Conservation (phyloP, 257 asterid genomes). For the Handroanthus guayacan region DNA sequence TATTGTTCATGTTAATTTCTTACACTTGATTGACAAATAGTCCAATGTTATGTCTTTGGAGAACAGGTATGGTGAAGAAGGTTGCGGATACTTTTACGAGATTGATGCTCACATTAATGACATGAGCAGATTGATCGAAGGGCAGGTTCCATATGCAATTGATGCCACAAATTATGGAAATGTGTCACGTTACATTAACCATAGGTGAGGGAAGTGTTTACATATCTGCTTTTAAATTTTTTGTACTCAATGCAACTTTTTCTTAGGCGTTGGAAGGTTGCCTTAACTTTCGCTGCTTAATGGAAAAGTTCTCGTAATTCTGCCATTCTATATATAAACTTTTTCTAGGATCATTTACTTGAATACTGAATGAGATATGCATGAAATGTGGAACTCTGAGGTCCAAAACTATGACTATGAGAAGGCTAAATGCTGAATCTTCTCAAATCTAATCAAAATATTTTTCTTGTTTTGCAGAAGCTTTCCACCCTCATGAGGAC, state of each 20-base stretch:
- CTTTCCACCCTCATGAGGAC: neutral
- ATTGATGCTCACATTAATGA: slow-evolving; percentile 75
- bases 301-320: neutral
- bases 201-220: slow-evolving; percentile 64
- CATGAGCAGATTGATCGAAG: slow-evolving; percentile 88
- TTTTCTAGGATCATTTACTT: neutral
- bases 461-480: neutral
- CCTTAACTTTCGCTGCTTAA: slow-evolving; percentile 5
- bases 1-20: neutral
- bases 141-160: slow-evolving; percentile 71
- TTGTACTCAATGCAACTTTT: neutral
- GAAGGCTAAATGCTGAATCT: slow-evolving; percentile 8
- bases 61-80: slow-evolving; percentile 67
- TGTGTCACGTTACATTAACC: slow-evolving; percentile 95
- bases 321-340: neutral
- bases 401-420: slow-evolving; percentile 11
- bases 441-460: neutral
- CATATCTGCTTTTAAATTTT: neutral
- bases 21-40: slow-evolving; percentile 20
- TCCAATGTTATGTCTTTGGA: slow-evolving; percentile 28
- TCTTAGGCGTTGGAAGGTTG: neutral
- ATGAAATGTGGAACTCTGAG: neutral
- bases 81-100: slow-evolving; percentile 73
- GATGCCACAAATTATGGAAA: slow-evolving; percentile 92
- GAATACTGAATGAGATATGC: slow-evolving; percentile 7